Evolutionary conservation across 176 grass and related monocot species (phyloP), one percentile per base, ranked within the genome.

Genomic region (Miscanthus lutarioriparius): DNA sequence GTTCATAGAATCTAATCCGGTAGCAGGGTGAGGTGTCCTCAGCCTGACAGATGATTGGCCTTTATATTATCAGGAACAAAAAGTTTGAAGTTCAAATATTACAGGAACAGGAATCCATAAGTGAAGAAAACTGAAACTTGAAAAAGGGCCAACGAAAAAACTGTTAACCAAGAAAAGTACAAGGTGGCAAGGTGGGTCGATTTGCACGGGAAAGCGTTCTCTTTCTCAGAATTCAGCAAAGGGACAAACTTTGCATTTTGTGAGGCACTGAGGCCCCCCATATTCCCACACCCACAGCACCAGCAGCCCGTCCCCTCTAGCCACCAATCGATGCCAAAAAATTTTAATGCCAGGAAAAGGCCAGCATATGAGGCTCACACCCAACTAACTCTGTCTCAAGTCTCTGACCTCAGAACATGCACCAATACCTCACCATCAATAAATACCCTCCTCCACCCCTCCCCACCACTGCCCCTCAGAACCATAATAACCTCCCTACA

Each of bases 321-420:
- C 68, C 74, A 94, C 80, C 78, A 83, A 87, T 79, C 77, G 85
- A 88, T 54, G 82, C 78, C 90, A 43, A 69, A 89, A 67, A 80
- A 86, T 87, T 77, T 87, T 77, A 87, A 93, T 91, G 84, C 85
- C 75, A 85, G 89, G 69, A 78, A 84, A 94, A 91, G 85, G 87
- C 79, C 85, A 87, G 86, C 76, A 86, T 86, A 88, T 91, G 81
- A 90, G 91, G 82, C 45, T 82, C 86, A 80, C 82, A 77, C 74
- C 72, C 94, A 97, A 94, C 89, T 33, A 97, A 91, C 82, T 70
- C 82, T 85, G 94, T 88, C 82, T 85, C 69, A 84, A 90, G 81
- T 90, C 86, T 85, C 87, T 70, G 85, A 79, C 83, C 88, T 81
- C 79, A 89, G 72, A 88, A 86, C 88, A 86, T 88, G 89, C 79